phyloP scores from a whole-genome alignment of 768 basidiomycete species.

The Hortiboletus campestris region DNA sequence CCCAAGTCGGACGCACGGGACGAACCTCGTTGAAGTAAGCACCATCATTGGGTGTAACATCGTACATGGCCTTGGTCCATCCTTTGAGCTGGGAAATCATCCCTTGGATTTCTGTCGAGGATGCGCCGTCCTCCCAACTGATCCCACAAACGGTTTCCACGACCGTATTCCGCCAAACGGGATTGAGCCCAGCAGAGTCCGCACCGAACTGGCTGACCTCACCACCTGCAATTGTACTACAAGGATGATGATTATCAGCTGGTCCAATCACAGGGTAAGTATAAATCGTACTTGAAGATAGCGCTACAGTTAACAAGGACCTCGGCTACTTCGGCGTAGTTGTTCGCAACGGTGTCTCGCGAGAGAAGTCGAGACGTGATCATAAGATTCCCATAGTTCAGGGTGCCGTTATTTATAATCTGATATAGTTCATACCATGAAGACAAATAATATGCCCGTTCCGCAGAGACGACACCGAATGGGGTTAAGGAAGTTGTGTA shows the following conservation, averaged over 20 bases:
- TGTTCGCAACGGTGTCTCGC: slow-evolving; percentile 8
- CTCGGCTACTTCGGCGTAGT: slow-evolving; percentile 1
- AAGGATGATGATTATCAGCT: background rate
- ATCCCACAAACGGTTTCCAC: slow-evolving; percentile 27
- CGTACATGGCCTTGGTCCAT: slow-evolving; percentile 28
- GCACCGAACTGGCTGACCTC: slow-evolving; percentile 38
- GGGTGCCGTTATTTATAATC: background rate
- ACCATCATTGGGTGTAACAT: slow-evolving; percentile 33
- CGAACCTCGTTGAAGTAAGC: slow-evolving; percentile 51
- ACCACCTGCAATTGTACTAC: slow-evolving; percentile 44
- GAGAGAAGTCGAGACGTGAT: slow-evolving; percentile 9
- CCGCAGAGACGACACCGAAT: slow-evolving; percentile 1
- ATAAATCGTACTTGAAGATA: slow-evolving; percentile 4
- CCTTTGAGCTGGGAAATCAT: slow-evolving; percentile 11
- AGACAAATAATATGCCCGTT: background rate
- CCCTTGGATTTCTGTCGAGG: slow-evolving; percentile 13
- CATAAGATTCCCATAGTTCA: background rate
- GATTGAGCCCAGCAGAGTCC: slow-evolving; percentile 43
- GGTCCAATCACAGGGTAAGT: background rate
- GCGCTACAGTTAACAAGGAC: slow-evolving; percentile 3
- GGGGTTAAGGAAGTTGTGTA: slow-evolving; percentile 15
- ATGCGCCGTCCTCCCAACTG: slow-evolving; percentile 22
- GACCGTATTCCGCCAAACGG: slow-evolving; percentile 46
- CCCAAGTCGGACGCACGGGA: background rate
- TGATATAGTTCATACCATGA: slow-evolving; percentile 8